A percentile compares a stretch with the other conserved stretches of the same genome.
Conservation (phyloP, 2,329 filamentous ascomycete genomes). For the Exophiala spinifera region DNA sequence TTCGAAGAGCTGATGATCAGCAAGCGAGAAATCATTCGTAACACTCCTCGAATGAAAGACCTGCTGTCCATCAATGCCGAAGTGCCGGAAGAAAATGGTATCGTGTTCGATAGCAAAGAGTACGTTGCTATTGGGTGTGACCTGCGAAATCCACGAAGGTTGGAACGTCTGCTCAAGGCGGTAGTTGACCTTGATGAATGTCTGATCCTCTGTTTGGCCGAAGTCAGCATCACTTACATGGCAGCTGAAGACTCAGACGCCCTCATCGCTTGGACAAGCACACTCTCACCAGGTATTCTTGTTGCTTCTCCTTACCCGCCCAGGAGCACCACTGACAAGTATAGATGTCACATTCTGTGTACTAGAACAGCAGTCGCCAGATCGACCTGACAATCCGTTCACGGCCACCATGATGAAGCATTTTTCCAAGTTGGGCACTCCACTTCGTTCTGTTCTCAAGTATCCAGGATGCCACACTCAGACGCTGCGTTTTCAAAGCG, state of each 20-base stretch:
- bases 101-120: conserved; percentile 25
- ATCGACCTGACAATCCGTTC: conserved; percentile 76
- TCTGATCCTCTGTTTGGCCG: conserved; percentile 74
- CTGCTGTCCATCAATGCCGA: conserved; percentile 19
- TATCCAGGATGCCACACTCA: conserved; percentile 70
- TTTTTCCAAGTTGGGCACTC: conserved; percentile 28
- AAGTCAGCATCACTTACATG: conserved; percentile 92
- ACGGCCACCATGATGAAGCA: conserved; percentile 38
- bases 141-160: conserved; percentile 60
- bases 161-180: conserved; percentile 59
- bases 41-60: conserved; percentile 27
- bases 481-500: conserved; percentile 60
- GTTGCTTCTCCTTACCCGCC: not conserved
- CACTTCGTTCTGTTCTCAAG: conserved; percentile 45
- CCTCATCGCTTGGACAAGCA: conserved; percentile 74
- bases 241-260: conserved; percentile 67
- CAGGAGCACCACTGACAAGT: conserved; percentile 6
- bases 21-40: conserved; percentile 27
- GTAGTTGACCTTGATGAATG: conserved; percentile 58
- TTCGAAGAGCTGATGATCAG: conserved; percentile 29
- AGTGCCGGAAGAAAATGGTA: conserved; percentile 4
- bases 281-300: conserved; percentile 61
- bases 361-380: conserved; percentile 80
- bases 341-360: conserved; percentile 73
- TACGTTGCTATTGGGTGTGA: conserved; percentile 30